Percentiles rank a stretch among this genome's conserved stretches.
Conservation (phyloP, 1,284 basidiomycete species). For the Exobasidium rhododendri region DNA sequence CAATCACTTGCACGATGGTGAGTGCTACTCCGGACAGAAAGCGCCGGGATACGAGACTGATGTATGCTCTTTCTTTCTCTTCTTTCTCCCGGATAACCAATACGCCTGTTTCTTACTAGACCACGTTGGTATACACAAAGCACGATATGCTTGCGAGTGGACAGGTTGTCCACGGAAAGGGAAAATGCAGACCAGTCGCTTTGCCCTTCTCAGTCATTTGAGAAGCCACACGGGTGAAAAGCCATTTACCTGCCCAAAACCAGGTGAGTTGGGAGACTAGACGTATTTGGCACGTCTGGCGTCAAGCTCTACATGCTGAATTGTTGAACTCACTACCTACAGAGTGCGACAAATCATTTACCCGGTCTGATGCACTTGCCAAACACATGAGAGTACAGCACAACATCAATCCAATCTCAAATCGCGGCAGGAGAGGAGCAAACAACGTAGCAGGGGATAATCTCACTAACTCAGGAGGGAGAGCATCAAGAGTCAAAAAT, state of each 20-base stretch:
- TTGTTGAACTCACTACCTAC: constrained; percentile 6
- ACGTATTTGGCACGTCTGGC: neutral
- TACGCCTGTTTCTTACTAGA: too few relatives aligned
- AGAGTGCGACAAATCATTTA: constrained; percentile 92
- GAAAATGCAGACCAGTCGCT: constrained; percentile 77
- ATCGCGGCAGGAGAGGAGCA: constrained; percentile 21
- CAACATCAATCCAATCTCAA: constrained; percentile 50
- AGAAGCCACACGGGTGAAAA: constrained; percentile 80
- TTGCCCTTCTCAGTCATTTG: constrained; percentile 81
- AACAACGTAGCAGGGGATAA: neutral
- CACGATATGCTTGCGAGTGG: constrained; percentile 85
- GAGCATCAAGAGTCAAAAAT: constrained; percentile 13
- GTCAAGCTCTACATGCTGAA: constrained; percentile 2
- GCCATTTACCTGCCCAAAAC: constrained; percentile 75
- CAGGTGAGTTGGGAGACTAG: too few relatives aligned
- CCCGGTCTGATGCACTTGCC: constrained; percentile 81
- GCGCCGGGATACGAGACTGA: neutral
- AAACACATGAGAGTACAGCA: constrained; percentile 88
- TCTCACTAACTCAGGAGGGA: neutral
- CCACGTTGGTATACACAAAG: constrained; percentile 80
- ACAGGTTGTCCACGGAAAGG: constrained; percentile 72
- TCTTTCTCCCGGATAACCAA: neutral
- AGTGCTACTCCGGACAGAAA: constrained; percentile 33
- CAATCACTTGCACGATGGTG: constrained; percentile 73
- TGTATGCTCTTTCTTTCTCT: constrained; percentile 7